Conservation (phyloP, 352 stramenopile species). For the Phytophthora gonapodyides region DNA sequence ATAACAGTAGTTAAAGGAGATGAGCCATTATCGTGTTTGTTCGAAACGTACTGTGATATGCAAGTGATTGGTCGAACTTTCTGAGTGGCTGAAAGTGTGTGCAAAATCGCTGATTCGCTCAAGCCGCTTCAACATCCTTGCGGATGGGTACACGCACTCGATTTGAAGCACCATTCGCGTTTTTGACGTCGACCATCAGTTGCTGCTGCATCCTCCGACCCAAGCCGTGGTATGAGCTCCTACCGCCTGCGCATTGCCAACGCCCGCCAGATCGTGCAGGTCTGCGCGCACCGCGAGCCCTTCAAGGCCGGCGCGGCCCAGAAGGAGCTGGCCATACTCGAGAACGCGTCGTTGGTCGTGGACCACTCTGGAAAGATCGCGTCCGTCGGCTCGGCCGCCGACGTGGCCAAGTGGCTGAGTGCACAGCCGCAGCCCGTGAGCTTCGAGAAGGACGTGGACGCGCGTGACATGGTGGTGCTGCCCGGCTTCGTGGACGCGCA, state of each 20-base stretch:
- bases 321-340: slow-evolving; percentile 64
- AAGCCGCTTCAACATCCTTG: slow-evolving; percentile 23
- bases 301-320: slow-evolving; percentile 72
- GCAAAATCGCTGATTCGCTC: slow-evolving; percentile 18
- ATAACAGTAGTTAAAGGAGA: slow-evolving; percentile 17
- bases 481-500: slow-evolving; percentile 83
- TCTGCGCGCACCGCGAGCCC: slow-evolving; percentile 60
- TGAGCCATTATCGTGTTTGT: background rate
- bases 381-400: slow-evolving; percentile 56
- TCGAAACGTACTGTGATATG: slow-evolving; percentile 17
- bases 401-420: slow-evolving; percentile 63
- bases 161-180: slow-evolving; percentile 33
- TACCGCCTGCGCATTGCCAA: slow-evolving; percentile 74
- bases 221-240: slow-evolving; percentile 50
- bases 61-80: slow-evolving; percentile 28
- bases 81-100: slow-evolving; percentile 10
- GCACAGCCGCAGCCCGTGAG: slow-evolving; percentile 58
- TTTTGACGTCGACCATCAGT: slow-evolving; percentile 19
- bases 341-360: slow-evolving; percentile 65
- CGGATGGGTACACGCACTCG: slow-evolving; percentile 21
- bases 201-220: background rate
- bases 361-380: slow-evolving; percentile 57
- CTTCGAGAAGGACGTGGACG: slow-evolving; percentile 81
- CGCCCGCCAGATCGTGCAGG: slow-evolving; percentile 74
- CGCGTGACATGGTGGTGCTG: slow-evolving; percentile 67